Evolutionary conservation across 1,284 basidiomycete genomes (phyloP), one percentile per base, ranked within the genome.

Genomic region (Marasmius sp.): DNA sequence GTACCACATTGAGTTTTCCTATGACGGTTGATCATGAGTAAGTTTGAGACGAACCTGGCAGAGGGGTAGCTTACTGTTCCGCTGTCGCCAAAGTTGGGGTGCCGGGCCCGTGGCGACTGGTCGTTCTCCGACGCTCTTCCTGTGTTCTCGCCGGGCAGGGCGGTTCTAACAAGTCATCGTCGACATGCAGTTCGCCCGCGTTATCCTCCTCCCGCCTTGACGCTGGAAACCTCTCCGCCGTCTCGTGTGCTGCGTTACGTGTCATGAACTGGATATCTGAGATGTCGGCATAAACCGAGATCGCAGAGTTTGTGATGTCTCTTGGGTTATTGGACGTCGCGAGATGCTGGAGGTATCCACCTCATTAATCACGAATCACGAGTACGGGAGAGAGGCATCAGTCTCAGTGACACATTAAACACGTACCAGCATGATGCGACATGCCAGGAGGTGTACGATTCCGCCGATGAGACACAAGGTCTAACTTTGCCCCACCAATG

Each of bases 401-500:
- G n/a, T n/a, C n/a, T n/a, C n/a, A n/a, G n/a, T n/a, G n/a, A n/a
- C n/a, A 10, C 14, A n/a, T 41, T 18, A 3, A 16, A 41, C 39
- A 48, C 63, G 22, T 48, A 68, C 68, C 33, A 69, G 57, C 6
- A 69, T 60, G 14, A 69, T 67, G 0, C 68, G 67, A 20, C 59
- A 62, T 11, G 68, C 63, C 14, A 69, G n/a, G n/a, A 45, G 14
- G 18, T 34, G 20, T 18, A 37, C n/a, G 10, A 7, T 45, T 34
- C 38, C 11, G 20, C 16, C 6, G 1, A 5, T 22, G 34, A 22
- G 9, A n/a, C 27, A 41, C 45, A 14, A 2, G 12, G 27, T 56
- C 66, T 38, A 59, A 69, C 68, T 68, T 62, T 12, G 68, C 57
- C 14, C 64, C 64, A 55, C 64, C 67, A 5, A 62, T 65, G 12